Base-by-base conservation (phyloP, 257 asterid species). In the Lavandula angustifolia region DNA sequence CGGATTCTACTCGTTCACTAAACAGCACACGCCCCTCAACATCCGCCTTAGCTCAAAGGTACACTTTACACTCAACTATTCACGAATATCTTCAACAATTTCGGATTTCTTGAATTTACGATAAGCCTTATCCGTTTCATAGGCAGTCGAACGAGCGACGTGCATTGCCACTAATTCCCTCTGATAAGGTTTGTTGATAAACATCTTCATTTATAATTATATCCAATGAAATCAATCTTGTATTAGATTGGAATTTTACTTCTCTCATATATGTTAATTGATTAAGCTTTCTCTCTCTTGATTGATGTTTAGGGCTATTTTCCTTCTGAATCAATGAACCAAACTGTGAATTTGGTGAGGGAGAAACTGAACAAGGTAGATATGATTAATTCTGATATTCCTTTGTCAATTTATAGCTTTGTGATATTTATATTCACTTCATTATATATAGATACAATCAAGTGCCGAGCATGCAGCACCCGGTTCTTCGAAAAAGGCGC, bases 311-410 rank as follows among this genome's bases (percentile, higher is more conserved):
- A 85, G 96, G 96, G 82, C 69, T 88, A 92, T 78, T 92, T 88
- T 60, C 80, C 92, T 2, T 79, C 85, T 7, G 70, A 81, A 56
- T 92, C 98, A 50, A 88, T 88, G 98, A 92, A 92, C 64, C 83
- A 70, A 75, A 92, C 96, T 0, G 96, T 86, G 64, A 77, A 77
- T 41, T 65, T 83, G 67, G 96, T 91, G 71, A 79, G 96, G 70
- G 94, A 85, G 73, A 91, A 87, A 76, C 81, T 91, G 46, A 78
- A 86, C 61, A 79, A 86, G 96, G 95, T 84, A 10, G 29, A 46
- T n/a, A n/a, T 59, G 48, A 64, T 58, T 46, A 46, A 33, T 17
- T 46, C 16, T 29, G 16, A 7, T 47, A 11, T 38, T n/a, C 37
- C 61, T 18, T 71, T 18, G 1, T 48, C 38, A 17, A 31, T 38